Evolutionary conservation across 495 filamentous ascomycete species (phyloP).

Genomic region (Xylaria curta): DNA sequence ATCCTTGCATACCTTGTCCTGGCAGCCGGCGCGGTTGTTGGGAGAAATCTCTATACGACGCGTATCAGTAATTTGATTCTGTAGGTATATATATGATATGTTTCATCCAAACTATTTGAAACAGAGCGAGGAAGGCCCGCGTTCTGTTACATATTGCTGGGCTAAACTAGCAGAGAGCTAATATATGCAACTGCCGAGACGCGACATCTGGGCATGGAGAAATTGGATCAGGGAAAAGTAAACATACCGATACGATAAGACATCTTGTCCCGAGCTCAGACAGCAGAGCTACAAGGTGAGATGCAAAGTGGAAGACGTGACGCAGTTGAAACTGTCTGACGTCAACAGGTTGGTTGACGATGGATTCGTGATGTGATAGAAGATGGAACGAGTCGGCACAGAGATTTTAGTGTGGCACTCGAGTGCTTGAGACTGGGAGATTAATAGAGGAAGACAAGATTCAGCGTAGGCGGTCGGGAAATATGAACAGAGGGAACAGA

Average conservation of each 20-base stretch:
- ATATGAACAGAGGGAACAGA: not conserved
- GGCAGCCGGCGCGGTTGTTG: constrained; percentile 69
- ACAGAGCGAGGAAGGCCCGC: not conserved
- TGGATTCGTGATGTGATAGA: constrained; percentile 9
- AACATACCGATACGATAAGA: constrained; percentile 48
- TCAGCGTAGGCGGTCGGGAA: not conserved
- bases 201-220: constrained; percentile 1
- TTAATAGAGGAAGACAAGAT: not conserved
- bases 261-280: constrained; percentile 22
- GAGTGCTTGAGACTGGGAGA: not conserved
- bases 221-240: constrained; percentile 1
- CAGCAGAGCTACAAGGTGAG: not conserved
- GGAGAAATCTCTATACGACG: constrained; percentile 61
- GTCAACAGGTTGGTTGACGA: not conserved
- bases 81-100: too few relatives aligned
- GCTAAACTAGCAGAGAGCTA: not conserved
- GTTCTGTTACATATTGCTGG: not conserved
- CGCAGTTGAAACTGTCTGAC: constrained; percentile 13
- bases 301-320: not conserved
- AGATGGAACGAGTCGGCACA: not conserved
- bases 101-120: not conserved
- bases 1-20: constrained; percentile 70
- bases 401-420: constrained; percentile 2
- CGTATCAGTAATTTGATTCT: constrained; percentile 28
- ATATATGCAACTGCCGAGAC: not conserved